These are phyloP conservation scores for Symbiodinium natans DNA, from an alignment of 73 alveolate genomes.

Conservation along the genomic window DNA sequence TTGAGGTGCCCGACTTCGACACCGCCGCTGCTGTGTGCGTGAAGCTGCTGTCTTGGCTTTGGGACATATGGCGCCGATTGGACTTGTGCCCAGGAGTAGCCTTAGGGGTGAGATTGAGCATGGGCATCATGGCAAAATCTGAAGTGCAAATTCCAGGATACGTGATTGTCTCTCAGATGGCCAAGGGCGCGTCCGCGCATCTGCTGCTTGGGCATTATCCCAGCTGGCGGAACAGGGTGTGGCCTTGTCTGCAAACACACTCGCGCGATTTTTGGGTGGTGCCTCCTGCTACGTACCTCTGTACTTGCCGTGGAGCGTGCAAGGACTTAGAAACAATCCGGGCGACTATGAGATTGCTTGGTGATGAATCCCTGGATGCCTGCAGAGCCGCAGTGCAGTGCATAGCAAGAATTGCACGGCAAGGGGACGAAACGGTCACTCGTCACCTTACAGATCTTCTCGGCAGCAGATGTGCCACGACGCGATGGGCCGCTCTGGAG, in stretches of 20 bases:
- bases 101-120: no score
- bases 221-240: constrained; percentile 5
- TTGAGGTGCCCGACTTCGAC: constrained; percentile 59
- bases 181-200: constrained; percentile 86
- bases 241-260: not conserved
- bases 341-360: constrained; percentile 16
- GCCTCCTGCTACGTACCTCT: no score
- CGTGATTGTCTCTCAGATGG: constrained; percentile 38
- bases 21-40: constrained; percentile 74
- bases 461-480: not conserved
- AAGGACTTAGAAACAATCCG: constrained; percentile 50
- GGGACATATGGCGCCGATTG: constrained; percentile 33
- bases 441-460: not conserved
- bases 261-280: no score
- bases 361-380: constrained; percentile 63
- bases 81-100: not conserved
- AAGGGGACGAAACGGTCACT: not conserved
- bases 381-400: constrained; percentile 71
- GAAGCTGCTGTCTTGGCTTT: constrained; percentile 40
- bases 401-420: not conserved
- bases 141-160: constrained; percentile 15
- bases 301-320: no score
- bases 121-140: no score
- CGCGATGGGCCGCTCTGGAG: constrained; percentile 69
- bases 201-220: constrained; percentile 48